Conservation (phyloP, 1,139 yeast genomes). For the Yamadazyma pseudoaaseri region DNA sequence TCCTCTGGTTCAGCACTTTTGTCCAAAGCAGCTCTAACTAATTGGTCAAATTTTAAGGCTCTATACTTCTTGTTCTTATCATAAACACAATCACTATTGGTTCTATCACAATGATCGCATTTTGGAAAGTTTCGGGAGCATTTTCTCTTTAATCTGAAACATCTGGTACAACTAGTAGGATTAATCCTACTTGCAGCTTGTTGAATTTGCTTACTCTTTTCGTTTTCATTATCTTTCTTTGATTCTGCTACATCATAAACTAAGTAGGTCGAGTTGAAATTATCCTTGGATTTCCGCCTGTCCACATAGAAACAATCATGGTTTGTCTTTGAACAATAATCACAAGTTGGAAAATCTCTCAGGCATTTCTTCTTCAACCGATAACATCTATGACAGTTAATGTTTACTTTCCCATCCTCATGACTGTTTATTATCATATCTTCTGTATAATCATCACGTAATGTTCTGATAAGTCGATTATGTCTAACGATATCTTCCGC, state of each 20-base stretch:
- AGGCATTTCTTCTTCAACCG: slow-evolving; percentile 44
- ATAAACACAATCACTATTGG: slow-evolving; percentile 38
- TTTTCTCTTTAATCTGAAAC: slow-evolving; percentile 43
- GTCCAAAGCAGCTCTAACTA: slow-evolving; percentile 10
- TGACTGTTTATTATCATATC: slow-evolving; percentile 9
- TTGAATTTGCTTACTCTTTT: not conserved
- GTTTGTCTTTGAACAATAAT: slow-evolving; percentile 34
- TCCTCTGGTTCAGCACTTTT: slow-evolving; percentile 1
- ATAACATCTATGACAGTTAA: slow-evolving; percentile 44
- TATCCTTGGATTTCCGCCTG: slow-evolving; percentile 8
- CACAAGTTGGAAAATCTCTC: slow-evolving; percentile 37
- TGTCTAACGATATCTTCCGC: slow-evolving; percentile 8
- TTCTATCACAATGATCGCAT: slow-evolving; percentile 35
- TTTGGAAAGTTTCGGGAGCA: slow-evolving; percentile 39
- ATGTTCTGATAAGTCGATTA: slow-evolving; percentile 8
- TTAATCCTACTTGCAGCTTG: slow-evolving; percentile 8
- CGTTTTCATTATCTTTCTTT: not conserved
- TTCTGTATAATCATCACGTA: slow-evolving; percentile 12
- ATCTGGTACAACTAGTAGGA: slow-evolving; percentile 39
- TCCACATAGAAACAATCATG: slow-evolving; percentile 37
- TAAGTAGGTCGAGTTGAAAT: slow-evolving; percentile 7
- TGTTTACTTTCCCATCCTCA: slow-evolving; percentile 16
- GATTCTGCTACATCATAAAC: not conserved
- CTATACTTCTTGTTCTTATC: slow-evolving; percentile 13
- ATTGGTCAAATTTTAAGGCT: slow-evolving; percentile 7